Base-by-base conservation (phyloP, 2,329 filamentous ascomycete genomes). In the Nemania sp. region DNA sequence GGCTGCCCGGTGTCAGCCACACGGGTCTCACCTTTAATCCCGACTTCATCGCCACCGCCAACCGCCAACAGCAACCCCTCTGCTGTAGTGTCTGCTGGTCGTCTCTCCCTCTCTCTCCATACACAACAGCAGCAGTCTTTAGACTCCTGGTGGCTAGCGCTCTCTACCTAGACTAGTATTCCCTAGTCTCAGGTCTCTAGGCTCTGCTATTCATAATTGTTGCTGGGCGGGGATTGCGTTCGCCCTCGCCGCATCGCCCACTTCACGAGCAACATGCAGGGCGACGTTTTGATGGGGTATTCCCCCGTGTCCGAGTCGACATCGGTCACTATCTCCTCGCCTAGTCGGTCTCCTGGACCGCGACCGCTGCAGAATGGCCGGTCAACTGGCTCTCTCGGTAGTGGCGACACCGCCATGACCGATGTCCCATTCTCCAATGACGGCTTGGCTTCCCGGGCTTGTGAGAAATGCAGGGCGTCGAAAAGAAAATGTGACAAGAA, bases 401-500 rank as follows among this genome's bases (percentile, higher is more conserved):
- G 67, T 49, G 60, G 59, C 54, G 66, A 65, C 62, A 29, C 59
- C 59, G 27, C 43, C 62, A 62, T 70, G 58, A 52, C 63, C 24
- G 68, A 71, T 10, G 62, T 60, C 13, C 65, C 56, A 7, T 64
- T 58, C 26, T 3, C 29, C 49, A 56, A 56, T 35, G 70, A 72
- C 10, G 56, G 65, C 5, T 64, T 73, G 43, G 75, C 77, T 8
- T 70, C 76, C 7, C 73, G 77, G 60, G 77, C 77, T 35, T 79
- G 77, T 47, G 77, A 78, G 71, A 79, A 79, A 66, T 79, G 77
- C 55, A 74, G 77, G 20, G 70, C 75, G 2, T 77, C 76, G 1
- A 79, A 79, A 47, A 72, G 77, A 51, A 77, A 77, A 64, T 79
- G 77, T 62, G 77, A 79, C 58, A 79, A 79, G 66, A 78, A 76